phyloP scores from a whole-genome alignment of 148 eudicot genomes.

The Rhododendron henanense region DNA sequence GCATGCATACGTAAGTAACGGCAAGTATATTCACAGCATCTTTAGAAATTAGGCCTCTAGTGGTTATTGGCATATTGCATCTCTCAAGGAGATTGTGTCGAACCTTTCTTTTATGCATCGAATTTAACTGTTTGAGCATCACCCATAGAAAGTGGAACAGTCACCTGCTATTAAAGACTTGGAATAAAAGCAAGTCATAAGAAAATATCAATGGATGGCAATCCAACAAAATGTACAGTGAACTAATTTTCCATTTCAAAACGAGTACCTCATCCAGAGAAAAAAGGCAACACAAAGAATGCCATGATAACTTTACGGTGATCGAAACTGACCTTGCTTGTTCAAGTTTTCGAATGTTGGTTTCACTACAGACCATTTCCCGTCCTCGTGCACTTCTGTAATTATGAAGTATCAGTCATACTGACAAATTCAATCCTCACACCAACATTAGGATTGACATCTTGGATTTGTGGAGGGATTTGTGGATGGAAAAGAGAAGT shows the following conservation, averaged over 20 bases:
- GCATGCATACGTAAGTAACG: neutral
- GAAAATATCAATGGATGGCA: neutral
- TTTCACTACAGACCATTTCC: slow-evolving; percentile 73
- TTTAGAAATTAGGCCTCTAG: neutral
- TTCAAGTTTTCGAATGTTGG: slow-evolving; percentile 51
- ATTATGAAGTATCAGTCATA: slow-evolving; percentile 9
- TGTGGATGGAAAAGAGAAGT: neutral
- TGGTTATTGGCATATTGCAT: neutral
- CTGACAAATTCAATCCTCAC: neutral
- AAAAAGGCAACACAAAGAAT: neutral
- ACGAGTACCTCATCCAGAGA: neutral
- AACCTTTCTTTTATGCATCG: neutral
- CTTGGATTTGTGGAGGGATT: neutral
- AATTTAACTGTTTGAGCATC: neutral
- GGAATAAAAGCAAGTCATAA: neutral
- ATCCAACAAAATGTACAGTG: neutral
- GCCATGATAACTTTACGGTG: neutral
- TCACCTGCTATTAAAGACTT: neutral
- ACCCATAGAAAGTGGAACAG: neutral
- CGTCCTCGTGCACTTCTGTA: slow-evolving; percentile 86
- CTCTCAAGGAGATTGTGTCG: neutral
- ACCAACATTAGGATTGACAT: neutral
- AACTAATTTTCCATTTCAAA: neutral
- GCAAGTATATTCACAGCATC: neutral
- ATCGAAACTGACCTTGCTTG: slow-evolving; percentile 46